phyloP scores from a whole-genome alignment of 2,329 filamentous ascomycete genomes.

The Fusarium domesticum region DNA sequence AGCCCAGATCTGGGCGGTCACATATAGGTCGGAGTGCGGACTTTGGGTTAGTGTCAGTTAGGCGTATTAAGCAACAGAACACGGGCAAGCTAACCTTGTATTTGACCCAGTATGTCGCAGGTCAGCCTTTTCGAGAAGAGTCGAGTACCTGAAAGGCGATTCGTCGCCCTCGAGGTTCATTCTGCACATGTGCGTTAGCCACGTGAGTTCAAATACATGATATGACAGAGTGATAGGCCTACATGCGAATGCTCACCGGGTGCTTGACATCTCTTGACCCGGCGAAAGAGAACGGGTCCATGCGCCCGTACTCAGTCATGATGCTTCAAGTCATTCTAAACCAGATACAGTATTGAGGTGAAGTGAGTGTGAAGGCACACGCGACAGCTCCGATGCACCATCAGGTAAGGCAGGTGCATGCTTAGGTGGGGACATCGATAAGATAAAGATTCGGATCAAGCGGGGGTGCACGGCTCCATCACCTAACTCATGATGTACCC shows the following conservation, averaged over 20 bases:
- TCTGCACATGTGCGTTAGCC: conserved; percentile 34
- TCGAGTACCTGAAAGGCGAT: conserved; percentile 52
- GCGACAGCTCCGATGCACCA: too few relatives aligned
- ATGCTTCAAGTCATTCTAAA: conserved; percentile 30
- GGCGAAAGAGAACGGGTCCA: conserved; percentile 97
- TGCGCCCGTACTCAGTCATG: conserved; percentile 48
- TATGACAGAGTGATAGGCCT: conserved; percentile 4
- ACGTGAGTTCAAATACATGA: too few relatives aligned
- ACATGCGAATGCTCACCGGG: conserved; percentile 66
- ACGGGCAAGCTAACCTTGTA: conserved; percentile 52
- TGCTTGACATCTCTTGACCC: conserved; percentile 81
- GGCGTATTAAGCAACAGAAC: not conserved
- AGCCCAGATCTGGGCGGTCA: conserved; percentile 91
- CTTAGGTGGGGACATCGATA: too few relatives aligned
- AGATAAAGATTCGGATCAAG: too few relatives aligned
- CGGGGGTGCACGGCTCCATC: too few relatives aligned
- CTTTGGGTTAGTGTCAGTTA: conserved; percentile 43
- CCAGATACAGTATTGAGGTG: not conserved
- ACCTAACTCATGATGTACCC: too few relatives aligned
- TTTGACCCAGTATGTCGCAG: conserved; percentile 87
- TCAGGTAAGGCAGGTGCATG: too few relatives aligned
- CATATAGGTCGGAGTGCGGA: conserved; percentile 82
- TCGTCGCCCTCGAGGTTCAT: conserved; percentile 49
- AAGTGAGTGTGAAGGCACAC: too few relatives aligned
- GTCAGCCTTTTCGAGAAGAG: conserved; percentile 72